phyloP scores from a whole-genome alignment of 345 rosid species.

The Lepidium didymum region DNA sequence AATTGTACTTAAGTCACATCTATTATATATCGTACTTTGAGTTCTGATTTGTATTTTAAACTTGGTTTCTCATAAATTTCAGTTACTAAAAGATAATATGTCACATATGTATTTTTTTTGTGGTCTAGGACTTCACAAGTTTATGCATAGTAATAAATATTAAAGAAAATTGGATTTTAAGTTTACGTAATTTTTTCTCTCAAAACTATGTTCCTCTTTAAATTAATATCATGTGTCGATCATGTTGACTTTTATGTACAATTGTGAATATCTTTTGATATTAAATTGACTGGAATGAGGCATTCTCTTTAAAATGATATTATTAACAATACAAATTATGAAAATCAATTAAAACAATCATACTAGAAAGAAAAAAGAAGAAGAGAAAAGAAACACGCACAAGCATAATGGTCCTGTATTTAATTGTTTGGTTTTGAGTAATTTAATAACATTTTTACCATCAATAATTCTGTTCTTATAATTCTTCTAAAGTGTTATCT shows the following conservation, averaged over 20 bases:
- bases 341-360: neutral
- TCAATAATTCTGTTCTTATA: neutral
- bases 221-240: neutral
- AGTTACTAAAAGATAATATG: neutral
- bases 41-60: neutral
- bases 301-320: neutral
- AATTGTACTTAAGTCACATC: neutral
- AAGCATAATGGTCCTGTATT: neutral
- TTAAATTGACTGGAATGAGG: neutral
- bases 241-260: neutral
- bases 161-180: neutral
- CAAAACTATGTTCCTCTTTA: neutral
- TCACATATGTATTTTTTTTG: neutral
- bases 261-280: neutral
- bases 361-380: neutral
- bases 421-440: neutral
- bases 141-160: neutral
- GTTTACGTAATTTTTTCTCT: neutral
- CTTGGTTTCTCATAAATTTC: neutral
- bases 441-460: neutral
- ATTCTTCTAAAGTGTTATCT: neutral
- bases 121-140: neutral
- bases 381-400: neutral
- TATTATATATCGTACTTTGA: neutral
- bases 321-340: neutral